Base-by-base conservation (phyloP, 2,329 filamentous ascomycete species). In the Trichoderma hamatum region DNA sequence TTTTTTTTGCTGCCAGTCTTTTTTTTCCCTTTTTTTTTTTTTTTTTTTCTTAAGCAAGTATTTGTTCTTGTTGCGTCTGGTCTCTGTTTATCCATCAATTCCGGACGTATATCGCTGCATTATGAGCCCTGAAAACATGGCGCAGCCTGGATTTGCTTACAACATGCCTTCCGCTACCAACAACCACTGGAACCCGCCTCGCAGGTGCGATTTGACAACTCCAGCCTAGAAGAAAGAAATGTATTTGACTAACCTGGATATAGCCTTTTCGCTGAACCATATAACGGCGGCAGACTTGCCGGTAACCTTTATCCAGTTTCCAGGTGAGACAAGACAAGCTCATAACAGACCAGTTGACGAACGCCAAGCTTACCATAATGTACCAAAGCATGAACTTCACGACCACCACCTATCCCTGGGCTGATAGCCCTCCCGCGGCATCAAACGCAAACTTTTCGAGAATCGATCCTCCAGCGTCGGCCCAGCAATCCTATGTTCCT, bases 151-250 rank as follows among this genome's bases (percentile, higher is more conserved):
- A 66, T 80, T 83, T 80, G 78, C 81, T 71, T 85, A 85, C 78
- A 82, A 81, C 75, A 79, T 77, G 71, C 75, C 83, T 72, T 78
- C 79, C 74, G 80, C 81, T 77, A 78, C 83, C 71, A 82, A 80
- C 77, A 81, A 83, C 73, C 80, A 83, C 69, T 86, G 85, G 85
- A 81, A 82, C 72, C 76, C 83, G 72, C 79, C 82, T 72, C 84
- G 82, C 79, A 87, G 84, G 85, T 87, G 82, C 82, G 84, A 78
- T 76, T 70, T 74, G 59, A 69, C 70, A 70, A 19, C 61, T 55
- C 32, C 51, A 66, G 46, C 60, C 46, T 43, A 24, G 21, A 59
- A 11, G 10, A 32, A 61, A 67, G 19, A 34, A 61, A 2, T 30
- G 13, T 28, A 24, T 51, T 71, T 73, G 60, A 74, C 73, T 19